Conservation (phyloP, 2,329 filamentous ascomycete genomes). For the Pseudogymnoascus sp. region DNA sequence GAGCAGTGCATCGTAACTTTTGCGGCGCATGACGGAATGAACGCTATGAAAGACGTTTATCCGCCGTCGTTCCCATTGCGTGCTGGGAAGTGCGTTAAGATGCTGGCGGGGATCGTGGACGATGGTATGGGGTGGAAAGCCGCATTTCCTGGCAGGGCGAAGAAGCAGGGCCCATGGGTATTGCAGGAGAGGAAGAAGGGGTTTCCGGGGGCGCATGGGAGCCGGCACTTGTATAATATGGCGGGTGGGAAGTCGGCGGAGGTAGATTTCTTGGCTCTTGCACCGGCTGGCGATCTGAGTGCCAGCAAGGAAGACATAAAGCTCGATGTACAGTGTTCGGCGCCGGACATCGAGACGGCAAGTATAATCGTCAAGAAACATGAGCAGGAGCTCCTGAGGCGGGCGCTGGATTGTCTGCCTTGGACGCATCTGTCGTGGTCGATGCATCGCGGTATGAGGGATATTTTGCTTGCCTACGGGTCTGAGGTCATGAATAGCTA, state of each 20-base stretch:
- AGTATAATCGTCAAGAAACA: slow-evolving; percentile 17
- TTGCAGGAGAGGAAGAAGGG: slow-evolving; percentile 21
- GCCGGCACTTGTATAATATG: slow-evolving; percentile 30
- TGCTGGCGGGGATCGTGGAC: slow-evolving; percentile 21
- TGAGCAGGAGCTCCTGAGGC: slow-evolving; percentile 21
- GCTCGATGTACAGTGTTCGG: slow-evolving; percentile 21
- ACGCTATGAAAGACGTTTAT: slow-evolving; percentile 18
- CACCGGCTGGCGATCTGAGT: background rate
- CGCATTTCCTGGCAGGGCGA: slow-evolving; percentile 21
- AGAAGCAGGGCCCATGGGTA: slow-evolving; percentile 13
- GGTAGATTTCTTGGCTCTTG: slow-evolving; percentile 27
- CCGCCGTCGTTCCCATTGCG: slow-evolving; percentile 17
- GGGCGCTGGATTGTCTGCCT: slow-evolving; percentile 28
- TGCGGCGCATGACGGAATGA: slow-evolving; percentile 19
- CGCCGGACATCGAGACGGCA: slow-evolving; percentile 12
- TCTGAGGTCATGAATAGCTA: slow-evolving; percentile 24
- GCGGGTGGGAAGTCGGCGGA: slow-evolving; percentile 27
- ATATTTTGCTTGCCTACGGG: slow-evolving; percentile 28
- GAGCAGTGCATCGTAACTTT: slow-evolving; percentile 15
- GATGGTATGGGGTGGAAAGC: slow-evolving; percentile 16
- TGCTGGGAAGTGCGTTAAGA: slow-evolving; percentile 23
- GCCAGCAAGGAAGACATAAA: slow-evolving; percentile 1
- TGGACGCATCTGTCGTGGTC: slow-evolving; percentile 32
- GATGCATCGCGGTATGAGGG: slow-evolving; percentile 29
- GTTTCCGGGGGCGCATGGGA: slow-evolving; percentile 28